A percentile compares a stretch with the other conserved stretches of the same genome.
These are phyloP conservation scores for Pseudogymnoascus sp. DNA, from an alignment of 2,329 filamentous ascomycete genomes.

Conservation along the genomic window DNA sequence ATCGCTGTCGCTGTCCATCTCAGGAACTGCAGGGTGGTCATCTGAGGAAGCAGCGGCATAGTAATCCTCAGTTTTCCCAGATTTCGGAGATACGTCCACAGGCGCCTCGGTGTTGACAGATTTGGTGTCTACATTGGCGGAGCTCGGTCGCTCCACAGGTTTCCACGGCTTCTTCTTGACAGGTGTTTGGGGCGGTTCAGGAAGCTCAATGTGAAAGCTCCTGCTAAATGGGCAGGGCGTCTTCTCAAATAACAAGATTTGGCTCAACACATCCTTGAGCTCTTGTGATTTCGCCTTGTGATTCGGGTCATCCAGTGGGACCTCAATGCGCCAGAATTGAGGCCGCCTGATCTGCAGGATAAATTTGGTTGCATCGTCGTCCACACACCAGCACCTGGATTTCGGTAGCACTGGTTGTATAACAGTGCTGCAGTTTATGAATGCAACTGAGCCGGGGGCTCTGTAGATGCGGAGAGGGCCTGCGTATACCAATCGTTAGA, in stretches of 20 bases:
- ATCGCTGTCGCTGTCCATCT: conserved; percentile 21
- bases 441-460: conserved; percentile 78
- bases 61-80: background rate
- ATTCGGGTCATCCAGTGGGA: conserved; percentile 60
- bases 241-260: conserved; percentile 77
- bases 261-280: conserved; percentile 63
- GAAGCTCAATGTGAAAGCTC: conserved; percentile 67
- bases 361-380: conserved; percentile 72
- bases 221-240: conserved; percentile 81
- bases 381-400: conserved; percentile 91
- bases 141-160: conserved; percentile 49
- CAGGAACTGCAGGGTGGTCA: background rate
- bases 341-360: conserved; percentile 79
- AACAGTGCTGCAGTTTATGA: conserved; percentile 77
- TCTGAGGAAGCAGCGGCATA: background rate
- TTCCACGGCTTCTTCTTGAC: conserved; percentile 64
- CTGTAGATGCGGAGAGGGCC: conserved; percentile 79
- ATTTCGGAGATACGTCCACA: background rate
- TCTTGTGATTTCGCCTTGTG: conserved; percentile 59
- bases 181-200: conserved; percentile 60
- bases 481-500: conserved; percentile 23
- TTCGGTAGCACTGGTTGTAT: conserved; percentile 81
- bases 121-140: background rate
- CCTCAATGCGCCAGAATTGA: conserved; percentile 84
- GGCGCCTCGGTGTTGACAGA: background rate